Evolutionary conservation across 164 flowering plant species (phyloP).

Genomic region (Vitis labrusca): DNA sequence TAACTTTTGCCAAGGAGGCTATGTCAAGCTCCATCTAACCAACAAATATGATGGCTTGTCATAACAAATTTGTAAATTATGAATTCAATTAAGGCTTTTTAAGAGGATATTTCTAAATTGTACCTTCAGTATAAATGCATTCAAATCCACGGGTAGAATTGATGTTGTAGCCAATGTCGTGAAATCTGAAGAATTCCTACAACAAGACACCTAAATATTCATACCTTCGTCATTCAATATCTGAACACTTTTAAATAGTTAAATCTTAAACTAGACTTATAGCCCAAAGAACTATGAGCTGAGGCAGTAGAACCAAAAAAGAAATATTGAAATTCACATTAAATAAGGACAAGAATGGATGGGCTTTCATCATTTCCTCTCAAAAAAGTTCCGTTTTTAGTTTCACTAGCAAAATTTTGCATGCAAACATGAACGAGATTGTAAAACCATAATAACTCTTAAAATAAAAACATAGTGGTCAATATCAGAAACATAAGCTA

Average conservation of each 20-base stretch:
- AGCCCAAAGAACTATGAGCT: too few species aligned
- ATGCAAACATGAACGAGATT: too few species aligned
- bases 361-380: too few species aligned
- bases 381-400: too few species aligned
- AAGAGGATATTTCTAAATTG: neutral
- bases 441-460: too few species aligned
- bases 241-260: neutral
- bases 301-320: too few species aligned
- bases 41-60: conserved; percentile 3
- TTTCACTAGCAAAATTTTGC: too few species aligned
- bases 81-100: neutral
- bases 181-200: conserved; percentile 71
- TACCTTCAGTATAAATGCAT: conserved; percentile 77
- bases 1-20: conserved; percentile 56
- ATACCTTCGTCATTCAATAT: neutral
- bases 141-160: conserved; percentile 89
- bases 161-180: conserved; percentile 79
- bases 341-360: too few species aligned
- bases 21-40: conserved; percentile 91
- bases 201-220: conserved; percentile 4
- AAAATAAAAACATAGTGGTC: too few species aligned
- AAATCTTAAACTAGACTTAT: too few species aligned
- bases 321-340: too few species aligned
- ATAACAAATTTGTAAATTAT: neutral
- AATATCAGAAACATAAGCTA: too few species aligned